Percentiles rank a stretch among this genome's conserved stretches.
Conservation (phyloP, 371 early-diverging fungal species). For the Syncephalastrum contaminatum region DNA sequence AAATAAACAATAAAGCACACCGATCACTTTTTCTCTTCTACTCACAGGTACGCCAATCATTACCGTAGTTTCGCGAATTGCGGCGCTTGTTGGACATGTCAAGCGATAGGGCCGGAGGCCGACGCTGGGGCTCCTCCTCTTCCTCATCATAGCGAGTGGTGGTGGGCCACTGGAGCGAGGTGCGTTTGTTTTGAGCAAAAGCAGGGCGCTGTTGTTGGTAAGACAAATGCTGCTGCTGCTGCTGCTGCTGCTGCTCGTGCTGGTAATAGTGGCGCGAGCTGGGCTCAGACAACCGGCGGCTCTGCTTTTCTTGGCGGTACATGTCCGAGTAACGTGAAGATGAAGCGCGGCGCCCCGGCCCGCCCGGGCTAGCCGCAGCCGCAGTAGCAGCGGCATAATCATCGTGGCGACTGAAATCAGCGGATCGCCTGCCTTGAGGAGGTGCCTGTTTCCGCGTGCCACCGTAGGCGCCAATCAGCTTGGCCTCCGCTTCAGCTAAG, state of each 20-base stretch:
- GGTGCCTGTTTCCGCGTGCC: not conserved
- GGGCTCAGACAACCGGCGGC: slow-evolving; percentile 45
- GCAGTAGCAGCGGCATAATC: not conserved
- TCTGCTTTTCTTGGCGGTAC: slow-evolving; percentile 22
- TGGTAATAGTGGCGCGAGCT: slow-evolving; percentile 22
- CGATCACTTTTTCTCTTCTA: not conserved
- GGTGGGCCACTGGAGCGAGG: slow-evolving; percentile 20
- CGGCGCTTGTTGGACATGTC: slow-evolving; percentile 13
- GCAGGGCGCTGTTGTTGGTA: slow-evolving; percentile 4
- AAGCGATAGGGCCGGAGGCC: slow-evolving; percentile 9
- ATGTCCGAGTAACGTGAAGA: not conserved
- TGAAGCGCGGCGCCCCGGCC: not conserved
- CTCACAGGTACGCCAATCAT: slow-evolving; percentile 31
- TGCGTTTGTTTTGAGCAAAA: slow-evolving; percentile 9
- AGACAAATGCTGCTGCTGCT: slow-evolving; percentile 6
- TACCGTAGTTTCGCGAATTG: slow-evolving; percentile 16
- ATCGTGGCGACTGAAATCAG: slow-evolving; percentile 3
- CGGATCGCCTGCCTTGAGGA: not conserved
- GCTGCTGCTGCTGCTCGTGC: slow-evolving; percentile 13
- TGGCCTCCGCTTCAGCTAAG: slow-evolving; percentile 48
- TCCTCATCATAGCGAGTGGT: slow-evolving; percentile 6
- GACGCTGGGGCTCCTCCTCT: not conserved
- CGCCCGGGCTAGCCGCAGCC: not conserved
- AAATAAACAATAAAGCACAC: not conserved
- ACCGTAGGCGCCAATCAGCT: slow-evolving; percentile 30